Percentiles rank a stretch among this genome's conserved stretches.
Conservation (phyloP, 2,329 filamentous ascomycete species). For the Cladosporium sp. region DNA sequence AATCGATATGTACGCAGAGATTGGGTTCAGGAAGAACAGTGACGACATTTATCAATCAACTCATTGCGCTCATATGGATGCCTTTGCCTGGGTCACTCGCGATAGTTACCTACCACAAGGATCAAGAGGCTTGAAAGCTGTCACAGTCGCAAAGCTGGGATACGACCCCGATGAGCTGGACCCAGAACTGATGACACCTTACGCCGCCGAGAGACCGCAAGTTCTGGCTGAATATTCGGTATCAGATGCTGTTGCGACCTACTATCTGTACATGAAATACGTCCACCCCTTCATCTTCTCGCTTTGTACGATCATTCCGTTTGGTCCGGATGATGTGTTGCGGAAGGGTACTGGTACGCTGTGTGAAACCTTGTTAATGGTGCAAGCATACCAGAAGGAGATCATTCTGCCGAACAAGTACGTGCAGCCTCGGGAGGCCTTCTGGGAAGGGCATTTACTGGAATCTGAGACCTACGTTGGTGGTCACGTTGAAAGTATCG, state of each 20-base stretch:
- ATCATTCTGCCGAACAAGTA: slow-evolving; percentile 98
- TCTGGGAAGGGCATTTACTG: slow-evolving; percentile 93
- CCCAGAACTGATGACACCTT: slow-evolving; percentile 92
- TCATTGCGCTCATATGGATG: slow-evolving; percentile 98
- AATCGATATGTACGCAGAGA: slow-evolving; percentile 99
- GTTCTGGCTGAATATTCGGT: slow-evolving; percentile 97
- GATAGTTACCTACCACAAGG: slow-evolving; percentile 97
- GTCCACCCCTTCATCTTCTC: slow-evolving; percentile 99
- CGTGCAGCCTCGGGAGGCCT: slow-evolving; percentile 81
- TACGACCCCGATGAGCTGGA: slow-evolving; percentile 98
- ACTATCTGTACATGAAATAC: slow-evolving; percentile 99
- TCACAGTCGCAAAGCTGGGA: slow-evolving; percentile 94
- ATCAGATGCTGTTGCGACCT: slow-evolving; percentile 96
- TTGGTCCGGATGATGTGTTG: slow-evolving; percentile 87
- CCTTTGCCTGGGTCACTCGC: slow-evolving; percentile 97
- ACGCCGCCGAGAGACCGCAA: slow-evolving; percentile 83
- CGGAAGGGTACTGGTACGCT: slow-evolving; percentile 96
- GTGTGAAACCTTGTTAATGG: slow-evolving; percentile 99
- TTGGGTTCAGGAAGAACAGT: slow-evolving; percentile 90
- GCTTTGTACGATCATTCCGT: slow-evolving; percentile 89
- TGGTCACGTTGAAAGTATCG: slow-evolving; percentile 98
- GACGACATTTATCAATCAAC: slow-evolving; percentile 97
- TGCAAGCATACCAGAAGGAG: slow-evolving; percentile 87
- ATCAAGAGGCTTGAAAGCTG: slow-evolving; percentile 93
- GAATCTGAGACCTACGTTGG: slow-evolving; percentile 98